phyloP scores from a whole-genome alignment of 108 stramenopile species.

The Nitzschia putrida region DNA sequence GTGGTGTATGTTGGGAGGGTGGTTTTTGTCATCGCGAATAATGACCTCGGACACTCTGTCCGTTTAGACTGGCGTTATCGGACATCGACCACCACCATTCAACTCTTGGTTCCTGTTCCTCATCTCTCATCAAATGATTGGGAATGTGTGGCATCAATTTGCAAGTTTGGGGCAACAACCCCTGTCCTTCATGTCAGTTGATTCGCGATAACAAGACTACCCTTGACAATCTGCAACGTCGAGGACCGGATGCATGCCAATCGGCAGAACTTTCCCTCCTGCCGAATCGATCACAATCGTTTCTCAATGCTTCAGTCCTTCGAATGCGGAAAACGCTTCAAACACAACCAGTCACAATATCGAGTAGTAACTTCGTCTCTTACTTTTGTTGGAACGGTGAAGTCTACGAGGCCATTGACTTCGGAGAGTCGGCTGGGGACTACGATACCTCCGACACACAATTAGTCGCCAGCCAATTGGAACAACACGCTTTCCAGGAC shows the following conservation, averaged over 20 bases:
- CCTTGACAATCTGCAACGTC: slow-evolving; percentile 16
- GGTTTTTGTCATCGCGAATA: too few species aligned
- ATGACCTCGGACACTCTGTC: too few species aligned
- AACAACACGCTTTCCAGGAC: slow-evolving; percentile 1
- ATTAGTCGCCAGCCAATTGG: slow-evolving; percentile 22
- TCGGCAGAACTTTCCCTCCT: background rate
- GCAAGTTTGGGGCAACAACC: slow-evolving; percentile 15
- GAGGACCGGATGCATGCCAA: slow-evolving; percentile 34
- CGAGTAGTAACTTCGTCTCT: slow-evolving; percentile 1
- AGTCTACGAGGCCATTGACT: slow-evolving; percentile 47
- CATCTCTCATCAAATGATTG: too few species aligned
- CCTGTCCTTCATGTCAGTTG: slow-evolving; percentile 18
- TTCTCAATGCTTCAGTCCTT: slow-evolving; percentile 63
- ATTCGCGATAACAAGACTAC: background rate
- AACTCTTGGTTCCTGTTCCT: too few species aligned
- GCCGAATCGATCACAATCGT: background rate
- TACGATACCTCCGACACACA: slow-evolving; percentile 33
- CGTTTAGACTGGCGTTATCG: background rate
- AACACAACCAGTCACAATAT: slow-evolving; percentile 52
- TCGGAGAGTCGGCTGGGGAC: background rate
- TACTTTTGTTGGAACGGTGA: slow-evolving; percentile 86
- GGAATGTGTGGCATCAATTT: slow-evolving; percentile 39
- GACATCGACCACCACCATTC: background rate
- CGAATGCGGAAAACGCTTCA: slow-evolving; percentile 54
- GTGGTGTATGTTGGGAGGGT: too few species aligned